A percentile compares a stretch with the other conserved stretches of the same genome.
Conservation (phyloP, 1,284 basidiomycete genomes). For the Coriolopsis trogii region DNA sequence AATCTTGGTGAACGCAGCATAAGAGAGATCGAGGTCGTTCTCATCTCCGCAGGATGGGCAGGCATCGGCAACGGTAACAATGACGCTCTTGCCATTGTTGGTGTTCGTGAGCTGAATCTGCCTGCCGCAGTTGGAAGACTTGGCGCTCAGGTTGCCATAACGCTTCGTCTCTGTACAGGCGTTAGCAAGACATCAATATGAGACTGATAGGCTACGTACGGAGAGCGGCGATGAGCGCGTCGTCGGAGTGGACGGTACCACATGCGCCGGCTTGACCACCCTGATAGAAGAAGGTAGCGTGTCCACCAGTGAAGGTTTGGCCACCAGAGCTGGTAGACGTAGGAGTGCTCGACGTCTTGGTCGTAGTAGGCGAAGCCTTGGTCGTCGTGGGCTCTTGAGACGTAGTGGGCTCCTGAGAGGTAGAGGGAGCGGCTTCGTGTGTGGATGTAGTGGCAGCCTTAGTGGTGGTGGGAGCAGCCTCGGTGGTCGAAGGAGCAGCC, state of each 20-base stretch:
- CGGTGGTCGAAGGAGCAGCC: conserved; percentile 7
- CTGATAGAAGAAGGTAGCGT: conserved; percentile 53
- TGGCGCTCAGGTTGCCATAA: conserved; percentile 52
- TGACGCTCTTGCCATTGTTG: conserved; percentile 57
- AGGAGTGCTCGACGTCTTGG: conserved; percentile 25
- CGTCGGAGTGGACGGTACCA: conserved; percentile 67
- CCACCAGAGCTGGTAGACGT: conserved; percentile 16
- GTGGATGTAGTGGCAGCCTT: conserved; percentile 12
- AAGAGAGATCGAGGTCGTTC: conserved; percentile 82
- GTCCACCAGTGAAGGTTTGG: conserved; percentile 41
- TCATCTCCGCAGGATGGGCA: conserved; percentile 80
- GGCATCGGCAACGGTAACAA: conserved; percentile 72
- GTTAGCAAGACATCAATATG: background rate
- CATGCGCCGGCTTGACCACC: conserved; percentile 74
- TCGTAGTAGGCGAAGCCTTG: conserved; percentile 20
- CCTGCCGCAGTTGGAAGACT: conserved; percentile 67
- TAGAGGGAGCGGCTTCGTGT: conserved; percentile 4
- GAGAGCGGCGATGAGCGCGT: conserved; percentile 72
- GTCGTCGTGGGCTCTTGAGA: conserved; percentile 15
- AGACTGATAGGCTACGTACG: conserved; percentile 40
- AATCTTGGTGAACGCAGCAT: conserved; percentile 71
- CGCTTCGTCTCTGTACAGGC: conserved; percentile 42
- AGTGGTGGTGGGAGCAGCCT: conserved; percentile 3
- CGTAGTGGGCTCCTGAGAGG: conserved; percentile 7
- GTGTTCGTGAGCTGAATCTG: conserved; percentile 67